Evolutionary conservation across 495 filamentous ascomycete species (phyloP), one percentile per base, ranked within the genome.

Genomic region (Clavariopsis aquatica): DNA sequence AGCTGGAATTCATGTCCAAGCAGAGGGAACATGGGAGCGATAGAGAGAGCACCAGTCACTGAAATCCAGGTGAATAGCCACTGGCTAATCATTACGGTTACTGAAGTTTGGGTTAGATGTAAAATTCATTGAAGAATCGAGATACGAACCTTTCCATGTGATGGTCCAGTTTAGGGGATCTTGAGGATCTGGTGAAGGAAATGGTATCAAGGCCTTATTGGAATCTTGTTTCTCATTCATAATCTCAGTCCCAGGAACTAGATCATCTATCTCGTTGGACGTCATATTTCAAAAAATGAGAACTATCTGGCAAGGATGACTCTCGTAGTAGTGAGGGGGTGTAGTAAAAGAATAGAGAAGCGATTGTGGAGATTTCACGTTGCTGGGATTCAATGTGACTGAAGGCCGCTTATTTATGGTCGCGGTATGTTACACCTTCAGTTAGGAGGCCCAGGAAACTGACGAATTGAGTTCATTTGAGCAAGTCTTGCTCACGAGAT

Each of bases 101-200:
- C 8, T 83, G 74, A 19, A 84, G 69, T 0, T 81, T 23, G 69
- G 10, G 82, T 80, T 15, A 87, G 77, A 65, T 0, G 81, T 85
- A 62, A 84, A 86, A 82, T 61, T n/a, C 12, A 2, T 23, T 24
- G 47, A 0, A 79, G 79, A 65, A 79, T 80, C 62, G 84, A 80
- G 36, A 85, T 70, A 82, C 77, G 9, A 13, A 64, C 57, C 75
- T 81, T 71, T 88, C 86, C 72, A 84, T 83, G 72, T 77, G 79
- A 24, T 71, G 72, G 82, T 76, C 85, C 84, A 88, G 76, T 82
- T 81, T 28, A 86, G 76, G n/a, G 85, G 85, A 70, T 88, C 84
- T 58, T 87, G 86, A 0, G 84, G 85, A 63, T 86, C 84, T 46
- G 83, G 80, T 0, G 84, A 80, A 10, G 85, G 84, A 0, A 84